phyloP scores from a whole-genome alignment of 108 stramenopile species.

The Cyclotella cryptica region DNA sequence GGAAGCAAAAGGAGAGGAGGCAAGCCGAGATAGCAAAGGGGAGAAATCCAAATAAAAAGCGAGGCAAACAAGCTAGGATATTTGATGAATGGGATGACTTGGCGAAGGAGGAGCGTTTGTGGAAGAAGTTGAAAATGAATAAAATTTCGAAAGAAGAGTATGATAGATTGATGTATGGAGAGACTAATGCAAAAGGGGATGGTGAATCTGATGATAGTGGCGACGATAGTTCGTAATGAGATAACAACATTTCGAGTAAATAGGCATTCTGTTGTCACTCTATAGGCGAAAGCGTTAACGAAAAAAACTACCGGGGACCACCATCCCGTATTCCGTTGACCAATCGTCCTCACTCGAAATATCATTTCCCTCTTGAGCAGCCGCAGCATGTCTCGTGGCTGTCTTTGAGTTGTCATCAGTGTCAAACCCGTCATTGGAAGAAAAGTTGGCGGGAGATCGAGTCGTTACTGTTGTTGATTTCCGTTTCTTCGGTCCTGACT shows the following conservation, averaged over 20 bases:
- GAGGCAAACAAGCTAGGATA: constrained; percentile 85
- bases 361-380: background rate
- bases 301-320: constrained; percentile 15
- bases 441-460: constrained; percentile 9
- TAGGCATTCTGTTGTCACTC: too few species aligned
- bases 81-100: constrained; percentile 99
- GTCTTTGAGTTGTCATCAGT: background rate
- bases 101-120: constrained; percentile 95
- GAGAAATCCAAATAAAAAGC: constrained; percentile 91
- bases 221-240: background rate
- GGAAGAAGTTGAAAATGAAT: constrained; percentile 84
- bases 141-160: constrained; percentile 90
- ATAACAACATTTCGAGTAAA: too few species aligned
- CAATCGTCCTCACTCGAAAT: constrained; percentile 7
- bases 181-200: constrained; percentile 17
- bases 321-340: constrained; percentile 15
- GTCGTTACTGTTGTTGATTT: background rate
- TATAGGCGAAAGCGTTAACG: too few species aligned
- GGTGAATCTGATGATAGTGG: constrained; percentile 21
- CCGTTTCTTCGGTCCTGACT: background rate
- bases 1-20: constrained; percentile 64
- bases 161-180: constrained; percentile 67
- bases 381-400: background rate
- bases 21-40: constrained; percentile 79
- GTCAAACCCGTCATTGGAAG: constrained; percentile 6